Evolutionary conservation across 176 grass and related monocot genomes (phyloP).

Genomic region (Alloteropsis semialata): DNA sequence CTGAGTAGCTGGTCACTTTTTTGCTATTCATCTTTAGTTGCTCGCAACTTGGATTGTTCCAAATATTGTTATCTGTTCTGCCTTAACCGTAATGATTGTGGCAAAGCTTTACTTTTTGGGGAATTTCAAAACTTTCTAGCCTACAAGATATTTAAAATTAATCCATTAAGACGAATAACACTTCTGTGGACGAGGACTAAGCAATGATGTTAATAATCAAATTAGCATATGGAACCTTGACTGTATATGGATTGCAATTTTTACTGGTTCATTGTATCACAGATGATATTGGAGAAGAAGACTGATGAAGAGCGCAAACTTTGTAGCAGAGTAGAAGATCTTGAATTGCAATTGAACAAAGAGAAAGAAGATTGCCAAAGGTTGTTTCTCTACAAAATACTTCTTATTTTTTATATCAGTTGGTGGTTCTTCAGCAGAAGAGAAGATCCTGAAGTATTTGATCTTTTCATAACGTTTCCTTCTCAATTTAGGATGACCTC

Average conservation of each 20-base stretch:
- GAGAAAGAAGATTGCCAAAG: constrained; percentile 67
- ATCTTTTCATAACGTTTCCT: not conserved
- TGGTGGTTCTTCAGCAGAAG: not conserved
- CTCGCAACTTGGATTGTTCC: not conserved
- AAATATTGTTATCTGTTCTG: not conserved
- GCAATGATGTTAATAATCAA: not conserved
- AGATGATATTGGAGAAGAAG: constrained; percentile 57
- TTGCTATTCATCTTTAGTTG: constrained; percentile 18
- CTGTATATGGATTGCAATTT: constrained; percentile 15
- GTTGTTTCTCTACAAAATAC: constrained; percentile 35
- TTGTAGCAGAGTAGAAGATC: constrained; percentile 60
- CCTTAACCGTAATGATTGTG: not conserved
- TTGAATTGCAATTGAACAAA: constrained; percentile 63
- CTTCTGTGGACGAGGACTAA: not conserved
- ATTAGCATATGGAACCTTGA: not conserved
- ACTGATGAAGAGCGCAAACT: constrained; percentile 55
- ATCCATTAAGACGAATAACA: not conserved
- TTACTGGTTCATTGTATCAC: constrained; percentile 17
- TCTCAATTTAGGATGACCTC: constrained; percentile 57
- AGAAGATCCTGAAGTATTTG: not conserved
- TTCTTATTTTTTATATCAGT: not conserved
- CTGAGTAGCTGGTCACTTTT: not conserved
- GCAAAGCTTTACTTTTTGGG: not conserved
- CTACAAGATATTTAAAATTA: constrained; percentile 11
- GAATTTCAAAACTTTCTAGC: constrained; percentile 6